Conservation (phyloP, 139 green algal genomes). For the Diplosphaera chodatii region DNA sequence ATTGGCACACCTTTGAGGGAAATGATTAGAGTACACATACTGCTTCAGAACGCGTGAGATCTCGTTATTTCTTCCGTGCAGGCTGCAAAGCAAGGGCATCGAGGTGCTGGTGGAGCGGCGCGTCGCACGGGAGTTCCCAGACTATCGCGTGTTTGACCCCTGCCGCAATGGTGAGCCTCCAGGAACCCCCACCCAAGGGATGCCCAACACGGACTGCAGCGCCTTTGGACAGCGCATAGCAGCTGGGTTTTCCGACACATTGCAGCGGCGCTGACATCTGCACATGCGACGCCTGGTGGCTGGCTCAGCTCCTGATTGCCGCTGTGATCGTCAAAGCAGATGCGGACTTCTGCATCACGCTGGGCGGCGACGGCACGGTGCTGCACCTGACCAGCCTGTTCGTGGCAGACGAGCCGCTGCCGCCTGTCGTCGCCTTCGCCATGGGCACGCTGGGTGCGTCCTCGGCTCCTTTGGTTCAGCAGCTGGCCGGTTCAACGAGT, state of each 20-base stretch:
- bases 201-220: no score
- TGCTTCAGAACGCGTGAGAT: neutral
- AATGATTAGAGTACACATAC: no score
- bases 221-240: no score
- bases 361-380: constrained; percentile 67
- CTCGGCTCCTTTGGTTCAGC: no score
- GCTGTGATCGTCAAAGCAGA: no score
- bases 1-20: no score
- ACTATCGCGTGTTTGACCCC: constrained; percentile 28
- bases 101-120: constrained; percentile 65
- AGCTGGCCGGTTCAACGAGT: no score
- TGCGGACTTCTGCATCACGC: constrained; percentile 77
- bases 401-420: constrained; percentile 64
- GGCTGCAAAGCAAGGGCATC: constrained; percentile 34
- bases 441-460: constrained; percentile 80
- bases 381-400: constrained; percentile 82
- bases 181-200: neutral
- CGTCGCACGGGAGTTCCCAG: constrained; percentile 48
- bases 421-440: constrained; percentile 76
- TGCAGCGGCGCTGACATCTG: no score
- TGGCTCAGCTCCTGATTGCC: no score
- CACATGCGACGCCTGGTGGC: no score
- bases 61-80: constrained; percentile 1
- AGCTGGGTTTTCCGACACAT: no score
- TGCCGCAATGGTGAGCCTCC: constrained; percentile 7